A percentile compares a stretch with the other conserved stretches of the same genome.
phyloP scores from a whole-genome alignment of 495 filamentous ascomycete genomes.

The Neurospora sp. region DNA sequence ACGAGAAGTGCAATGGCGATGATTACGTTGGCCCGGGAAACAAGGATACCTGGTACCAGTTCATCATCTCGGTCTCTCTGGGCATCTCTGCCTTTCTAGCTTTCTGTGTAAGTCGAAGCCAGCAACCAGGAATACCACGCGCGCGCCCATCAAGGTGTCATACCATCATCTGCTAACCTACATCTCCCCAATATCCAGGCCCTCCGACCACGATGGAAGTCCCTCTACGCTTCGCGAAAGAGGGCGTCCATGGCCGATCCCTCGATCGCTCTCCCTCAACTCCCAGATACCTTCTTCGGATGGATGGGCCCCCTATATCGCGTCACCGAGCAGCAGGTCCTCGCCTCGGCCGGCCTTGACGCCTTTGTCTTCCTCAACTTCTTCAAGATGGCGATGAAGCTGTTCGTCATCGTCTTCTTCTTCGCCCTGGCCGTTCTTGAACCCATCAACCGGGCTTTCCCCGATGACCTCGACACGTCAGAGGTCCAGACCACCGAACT shows the following conservation, averaged over 20 bases:
- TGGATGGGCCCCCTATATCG: conserved; percentile 88
- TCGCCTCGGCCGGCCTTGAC: conserved; percentile 86
- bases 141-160: not conserved
- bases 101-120: conserved; percentile 48
- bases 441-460: conserved; percentile 68
- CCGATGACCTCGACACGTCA: conserved; percentile 6
- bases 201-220: conserved; percentile 84
- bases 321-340: conserved; percentile 80
- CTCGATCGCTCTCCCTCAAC: conserved; percentile 65
- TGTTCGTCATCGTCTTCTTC: conserved; percentile 67
- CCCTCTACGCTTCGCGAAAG: conserved; percentile 84
- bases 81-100: conserved; percentile 42
- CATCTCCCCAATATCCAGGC: conserved; percentile 28
- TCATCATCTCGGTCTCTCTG: conserved; percentile 40
- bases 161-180: not conserved
- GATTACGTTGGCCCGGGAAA: conserved; percentile 21
- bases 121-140: too few relatives aligned
- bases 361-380: conserved; percentile 93
- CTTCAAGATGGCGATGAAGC: conserved; percentile 85
- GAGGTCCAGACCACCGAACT: conserved; percentile 1
- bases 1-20: conserved; percentile 21
- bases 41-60: conserved; percentile 41
- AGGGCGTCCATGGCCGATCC: conserved; percentile 45
- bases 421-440: conserved; percentile 71
- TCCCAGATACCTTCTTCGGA: conserved; percentile 81